Evolutionary conservation across 805 yeast species (phyloP).

Genomic region (Crinitomyces ghanaensis): DNA sequence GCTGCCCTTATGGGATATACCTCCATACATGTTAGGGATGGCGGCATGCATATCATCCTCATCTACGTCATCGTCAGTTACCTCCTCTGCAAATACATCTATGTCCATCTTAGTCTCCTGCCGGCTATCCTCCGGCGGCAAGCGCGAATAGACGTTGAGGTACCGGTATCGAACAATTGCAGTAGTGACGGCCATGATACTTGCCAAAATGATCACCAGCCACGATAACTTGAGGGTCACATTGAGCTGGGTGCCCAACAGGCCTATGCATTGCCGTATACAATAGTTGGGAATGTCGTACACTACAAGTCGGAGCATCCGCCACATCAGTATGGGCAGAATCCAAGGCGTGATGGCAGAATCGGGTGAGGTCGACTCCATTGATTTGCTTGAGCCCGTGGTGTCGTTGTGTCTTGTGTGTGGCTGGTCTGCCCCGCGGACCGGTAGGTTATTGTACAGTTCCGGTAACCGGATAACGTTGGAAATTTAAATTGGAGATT

Average conservation of each 20-base stretch:
- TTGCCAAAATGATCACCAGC: conserved; percentile 21
- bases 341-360: too few species aligned
- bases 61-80: conserved; percentile 27
- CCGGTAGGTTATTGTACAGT: too few species aligned
- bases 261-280: conserved; percentile 10
- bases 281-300: conserved; percentile 22
- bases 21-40: too few species aligned
- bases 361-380: too few species aligned
- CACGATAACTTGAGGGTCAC: conserved; percentile 43
- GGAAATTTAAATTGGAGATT: too few species aligned
- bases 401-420: too few species aligned
- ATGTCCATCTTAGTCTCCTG: conserved; percentile 34
- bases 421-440: too few species aligned
- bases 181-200: conserved; percentile 29
- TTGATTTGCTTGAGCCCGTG: too few species aligned
- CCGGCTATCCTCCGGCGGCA: conserved; percentile 35
- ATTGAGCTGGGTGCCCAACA: conserved; percentile 36
- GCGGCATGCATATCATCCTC: too few species aligned
- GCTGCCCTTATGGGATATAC: too few species aligned
- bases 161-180: conserved; percentile 50
- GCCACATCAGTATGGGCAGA: conserved; percentile 2
- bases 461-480: too few species aligned
- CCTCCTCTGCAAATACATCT: conserved; percentile 36
- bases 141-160: conserved; percentile 50
- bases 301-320: conserved; percentile 4